Evolutionary conservation across 2,329 filamentous ascomycete species (phyloP), one percentile per base, ranked within the genome.

Genomic region (Fusarium miscanthi): DNA sequence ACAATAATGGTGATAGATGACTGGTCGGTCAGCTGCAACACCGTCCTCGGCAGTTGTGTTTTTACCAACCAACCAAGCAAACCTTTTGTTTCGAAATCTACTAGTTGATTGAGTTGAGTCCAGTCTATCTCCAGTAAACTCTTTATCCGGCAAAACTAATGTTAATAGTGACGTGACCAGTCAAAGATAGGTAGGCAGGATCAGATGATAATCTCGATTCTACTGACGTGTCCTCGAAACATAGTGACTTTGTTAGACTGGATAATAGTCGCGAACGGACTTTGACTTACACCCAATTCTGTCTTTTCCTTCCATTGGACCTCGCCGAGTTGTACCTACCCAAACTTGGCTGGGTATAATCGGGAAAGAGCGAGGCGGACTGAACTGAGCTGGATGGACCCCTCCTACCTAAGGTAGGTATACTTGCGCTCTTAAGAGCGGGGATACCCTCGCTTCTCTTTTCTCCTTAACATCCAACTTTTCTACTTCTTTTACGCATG

Each of bases 381-480:
- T 37, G 40, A 27, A 58, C 40, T 21, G 30, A 51, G 25, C 25
- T 62, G 38, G 43, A 59, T 46, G 33, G 59, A 60, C 53, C 67
- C 57, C 57, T 58, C 49, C 69, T 65, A 69, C 49, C 69, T 64
- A 25, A 25, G 23, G 23, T 25, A 25, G 23, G 23, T 25, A 69
- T 72, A 70, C 16, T 38, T 60, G 38, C 46, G 7, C 11, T 54
- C 13, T 60, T 72, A 70, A 70, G 48, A 66, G 16, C 69, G 27
- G 42, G 69, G 69, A 57, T 72, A 33, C 38, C 52, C 51, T 66
- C 46, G 58, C 56, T 54, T 48, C 40, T 56, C 63, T 63, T 40
- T 59, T 59, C 48, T 51, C 43, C 45, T 52, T 72, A 40, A 46
- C 51, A 63, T 72, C 63, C 66, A 61, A 56, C 66, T 57, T 63